phyloP scores from a whole-genome alignment of 805 yeast species.

The Metschnikowia lachancei region DNA sequence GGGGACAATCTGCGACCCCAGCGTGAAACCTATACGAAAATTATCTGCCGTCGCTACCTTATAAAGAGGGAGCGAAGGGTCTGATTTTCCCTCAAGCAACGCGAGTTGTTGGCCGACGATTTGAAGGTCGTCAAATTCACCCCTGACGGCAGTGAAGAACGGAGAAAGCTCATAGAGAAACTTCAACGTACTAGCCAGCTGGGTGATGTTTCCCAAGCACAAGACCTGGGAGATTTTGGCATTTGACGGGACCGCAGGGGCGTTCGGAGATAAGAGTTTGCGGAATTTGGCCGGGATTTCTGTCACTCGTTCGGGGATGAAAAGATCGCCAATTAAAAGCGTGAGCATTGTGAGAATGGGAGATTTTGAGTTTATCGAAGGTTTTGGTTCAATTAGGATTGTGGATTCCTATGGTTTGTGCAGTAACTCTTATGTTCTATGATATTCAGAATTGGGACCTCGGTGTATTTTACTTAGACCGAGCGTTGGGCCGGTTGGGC shows the following conservation, averaged over 20 bases:
- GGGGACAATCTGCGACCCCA: conserved; percentile 83
- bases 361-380: no score
- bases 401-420: no score
- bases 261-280: conserved; percentile 71
- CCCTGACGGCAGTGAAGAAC: conserved; percentile 72
- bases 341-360: conserved; percentile 31
- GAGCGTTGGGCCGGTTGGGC: no score
- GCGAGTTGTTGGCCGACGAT: conserved; percentile 34
- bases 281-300: conserved; percentile 63
- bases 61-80: conserved; percentile 51
- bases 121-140: conserved; percentile 67
- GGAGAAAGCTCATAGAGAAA: conserved; percentile 69
- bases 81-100: conserved; percentile 17
- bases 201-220: conserved; percentile 80
- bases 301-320: conserved; percentile 81
- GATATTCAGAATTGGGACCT: no score
- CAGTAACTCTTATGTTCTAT: no score
- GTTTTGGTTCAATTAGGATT: no score
- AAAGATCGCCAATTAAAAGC: conserved; percentile 84
- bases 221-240: conserved; percentile 80
- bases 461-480: no score
- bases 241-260: conserved; percentile 35
- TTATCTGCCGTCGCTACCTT: conserved; percentile 65
- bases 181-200: conserved; percentile 58
- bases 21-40: conserved; percentile 77